phyloP scores from a whole-genome alignment of 768 basidiomycete genomes.

The Guyanaporus albipodus region DNA sequence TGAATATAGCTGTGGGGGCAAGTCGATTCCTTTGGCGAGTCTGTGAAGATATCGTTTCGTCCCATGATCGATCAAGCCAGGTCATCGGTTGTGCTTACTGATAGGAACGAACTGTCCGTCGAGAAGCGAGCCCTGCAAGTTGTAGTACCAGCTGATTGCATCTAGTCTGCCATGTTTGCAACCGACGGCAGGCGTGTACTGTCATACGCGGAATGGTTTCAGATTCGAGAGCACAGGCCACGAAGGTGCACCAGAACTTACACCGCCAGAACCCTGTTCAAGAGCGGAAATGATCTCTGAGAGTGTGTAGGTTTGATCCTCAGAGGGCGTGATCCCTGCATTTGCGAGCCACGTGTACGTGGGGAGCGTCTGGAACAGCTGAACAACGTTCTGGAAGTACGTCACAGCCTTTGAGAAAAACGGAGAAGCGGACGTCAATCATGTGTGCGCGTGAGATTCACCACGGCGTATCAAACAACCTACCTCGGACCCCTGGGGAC shows the following conservation, averaged over 20 bases:
- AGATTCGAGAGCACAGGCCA: background rate
- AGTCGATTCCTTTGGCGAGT: conserved; percentile 47
- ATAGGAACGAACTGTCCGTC: conserved; percentile 63
- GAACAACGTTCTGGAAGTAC: conserved; percentile 56
- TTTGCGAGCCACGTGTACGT: conserved; percentile 69
- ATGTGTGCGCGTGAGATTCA: background rate
- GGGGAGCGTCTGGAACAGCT: conserved; percentile 61
- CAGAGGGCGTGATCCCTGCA: conserved; percentile 72
- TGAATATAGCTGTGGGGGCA: conserved; percentile 56
- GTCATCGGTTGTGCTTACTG: conserved; percentile 33
- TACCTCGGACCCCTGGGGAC: conserved; percentile 58
- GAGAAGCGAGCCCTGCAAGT: conserved; percentile 58
- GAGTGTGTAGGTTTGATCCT: conserved; percentile 52
- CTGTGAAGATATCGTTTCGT: conserved; percentile 30
- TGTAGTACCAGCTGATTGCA: conserved; percentile 57
- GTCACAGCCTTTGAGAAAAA: conserved; percentile 49
- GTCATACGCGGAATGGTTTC: background rate
- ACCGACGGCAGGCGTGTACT: conserved; percentile 50
- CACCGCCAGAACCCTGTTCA: conserved; percentile 48
- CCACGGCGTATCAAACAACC: background rate
- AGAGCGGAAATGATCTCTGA: conserved; percentile 51
- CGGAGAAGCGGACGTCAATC: background rate
- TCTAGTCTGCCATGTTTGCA: conserved; percentile 40
- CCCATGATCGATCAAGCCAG: background rate
- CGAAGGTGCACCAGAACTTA: background rate